Evolutionary conservation across 1,139 yeast species (phyloP), one percentile per base, ranked within the genome.

Genomic region (Hansenula lynferdii): DNA sequence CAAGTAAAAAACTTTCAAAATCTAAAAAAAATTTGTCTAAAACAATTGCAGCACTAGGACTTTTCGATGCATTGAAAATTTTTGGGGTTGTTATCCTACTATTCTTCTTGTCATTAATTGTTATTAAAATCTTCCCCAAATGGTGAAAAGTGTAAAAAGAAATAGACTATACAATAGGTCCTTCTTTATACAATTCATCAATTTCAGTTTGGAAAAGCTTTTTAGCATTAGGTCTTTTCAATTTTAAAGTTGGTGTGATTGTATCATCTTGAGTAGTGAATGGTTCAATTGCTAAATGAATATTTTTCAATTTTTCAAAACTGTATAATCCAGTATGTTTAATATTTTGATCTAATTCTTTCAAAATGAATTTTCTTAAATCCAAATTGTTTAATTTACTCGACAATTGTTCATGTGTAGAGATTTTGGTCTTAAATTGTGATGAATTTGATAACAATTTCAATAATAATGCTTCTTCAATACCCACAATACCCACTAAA

Each of bases 211-310:
- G 61, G 53, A 67, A 75, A 44, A 51, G 58, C 47, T 67, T 68
- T 34, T 64, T 57, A 18, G 77, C 77, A 35, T 67, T 56, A 17
- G 73, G 75, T 56, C 81, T 65, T 57, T 70, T 73, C 46, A 75
- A 64, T 54, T 75, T 75, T 58, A 75, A 57, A 8, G 81, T 75
- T 35, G 80, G 80, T 2, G 81, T 75, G 28, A 75, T 62, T 11
- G 75, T 72, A 37, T 72, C 72, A 34, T 68, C 64, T 34, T 69
- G 75, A 31, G 72, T 60, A 10, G 69, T 69, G 55, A 75, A 71
- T 9, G 80, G 80, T 36, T 75, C 80, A 37, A 74, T 60, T 33
- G 62, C 72, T 41, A 74, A 55, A 35, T 56, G 53, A 12, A 72
- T 51, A 49, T 75, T 75, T 50, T 70, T 75, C 38, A 75, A 36